Conservation (phyloP, 441 rosid genomes). For the Euphorbia corollata region DNA sequence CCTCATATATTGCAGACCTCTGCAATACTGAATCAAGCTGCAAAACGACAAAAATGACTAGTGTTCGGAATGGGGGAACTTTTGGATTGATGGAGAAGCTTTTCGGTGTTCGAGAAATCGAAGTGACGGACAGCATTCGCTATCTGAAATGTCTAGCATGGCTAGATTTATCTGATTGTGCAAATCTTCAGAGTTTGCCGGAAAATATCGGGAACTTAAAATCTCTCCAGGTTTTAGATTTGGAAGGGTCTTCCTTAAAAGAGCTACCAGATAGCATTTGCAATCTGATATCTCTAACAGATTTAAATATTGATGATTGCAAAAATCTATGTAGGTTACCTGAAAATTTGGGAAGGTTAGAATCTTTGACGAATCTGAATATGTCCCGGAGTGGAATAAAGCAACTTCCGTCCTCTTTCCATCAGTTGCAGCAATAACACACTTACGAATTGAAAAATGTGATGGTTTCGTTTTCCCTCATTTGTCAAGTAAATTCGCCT, state of each 20-base stretch:
- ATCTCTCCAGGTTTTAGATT: neutral
- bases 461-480: constrained; percentile 1
- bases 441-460: neutral
- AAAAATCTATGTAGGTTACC: neutral
- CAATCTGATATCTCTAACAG: neutral
- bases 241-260: neutral
- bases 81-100: neutral
- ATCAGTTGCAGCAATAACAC: neutral
- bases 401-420: neutral
- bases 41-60: neutral
- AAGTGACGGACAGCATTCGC: neutral
- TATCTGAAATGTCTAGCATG: neutral
- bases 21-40: neutral
- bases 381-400: neutral
- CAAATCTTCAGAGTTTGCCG: neutral
- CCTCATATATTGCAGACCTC: constrained; percentile 3
- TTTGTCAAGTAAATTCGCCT: neutral
- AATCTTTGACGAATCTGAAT: neutral
- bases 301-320: neutral
- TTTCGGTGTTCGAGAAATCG: neutral
- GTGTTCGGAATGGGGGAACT: constrained; percentile 3
- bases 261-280: neutral
- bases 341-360: neutral
- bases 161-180: neutral
- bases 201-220: neutral